phyloP scores from a whole-genome alignment of 2,329 filamentous ascomycete genomes.

The Ceratocystis harringtonii region DNA sequence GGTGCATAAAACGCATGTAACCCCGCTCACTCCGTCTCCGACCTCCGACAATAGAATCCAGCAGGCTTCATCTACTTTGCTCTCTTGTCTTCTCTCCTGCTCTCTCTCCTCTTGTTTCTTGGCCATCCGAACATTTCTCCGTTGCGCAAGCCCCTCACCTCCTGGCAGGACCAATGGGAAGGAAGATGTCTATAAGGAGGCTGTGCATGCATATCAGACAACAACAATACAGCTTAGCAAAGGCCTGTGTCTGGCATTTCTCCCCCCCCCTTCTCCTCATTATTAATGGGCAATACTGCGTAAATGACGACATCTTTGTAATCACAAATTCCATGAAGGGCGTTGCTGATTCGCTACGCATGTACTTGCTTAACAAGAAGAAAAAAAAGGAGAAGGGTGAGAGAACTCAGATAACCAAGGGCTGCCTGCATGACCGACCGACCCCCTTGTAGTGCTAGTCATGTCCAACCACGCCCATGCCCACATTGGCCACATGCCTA shows the following conservation, averaged over 20 bases:
- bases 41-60: not conserved
- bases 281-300: not conserved
- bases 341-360: too few relatives aligned
- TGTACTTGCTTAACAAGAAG: too few relatives aligned
- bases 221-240: not conserved
- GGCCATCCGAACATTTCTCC: not conserved
- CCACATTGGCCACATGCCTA: not conserved
- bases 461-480: not conserved
- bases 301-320: not conserved
- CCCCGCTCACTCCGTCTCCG: not conserved
- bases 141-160: not conserved
- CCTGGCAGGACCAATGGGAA: too few relatives aligned
- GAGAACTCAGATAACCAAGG: not conserved
- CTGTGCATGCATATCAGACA: not conserved
- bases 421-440: not conserved
- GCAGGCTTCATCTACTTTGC: not conserved
- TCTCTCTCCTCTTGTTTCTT: not conserved
- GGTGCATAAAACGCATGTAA: not conserved
- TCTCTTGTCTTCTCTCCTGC: conserved; percentile 14
- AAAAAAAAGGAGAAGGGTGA: not conserved
- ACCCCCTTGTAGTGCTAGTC: not conserved
- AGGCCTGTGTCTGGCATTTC: not conserved
- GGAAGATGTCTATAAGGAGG: not conserved
- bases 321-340: not conserved
- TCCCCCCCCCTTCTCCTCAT: not conserved